A percentile compares a stretch with the other conserved stretches of the same genome.
Evolutionary conservation across 257 asterid genomes (phyloP).

Genomic region (Solanum okadae): DNA sequence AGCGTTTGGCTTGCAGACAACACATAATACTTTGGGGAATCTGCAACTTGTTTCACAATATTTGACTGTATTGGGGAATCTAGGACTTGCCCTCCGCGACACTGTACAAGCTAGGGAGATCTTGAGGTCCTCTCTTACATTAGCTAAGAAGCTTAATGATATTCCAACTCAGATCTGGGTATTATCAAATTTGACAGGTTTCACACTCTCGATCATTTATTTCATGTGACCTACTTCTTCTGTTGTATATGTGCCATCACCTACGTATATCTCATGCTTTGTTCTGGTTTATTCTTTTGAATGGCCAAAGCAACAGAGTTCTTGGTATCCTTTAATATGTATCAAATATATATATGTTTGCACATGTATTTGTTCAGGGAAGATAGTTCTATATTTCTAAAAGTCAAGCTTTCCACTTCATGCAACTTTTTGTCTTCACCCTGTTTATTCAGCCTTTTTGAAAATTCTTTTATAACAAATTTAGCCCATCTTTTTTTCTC

Average conservation of each 20-base stretch:
- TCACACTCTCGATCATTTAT: neutral
- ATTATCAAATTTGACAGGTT: slow-evolving; percentile 73
- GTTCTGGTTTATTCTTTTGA: neutral
- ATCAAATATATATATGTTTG: neutral
- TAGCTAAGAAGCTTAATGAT: slow-evolving; percentile 82
- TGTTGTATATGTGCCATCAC: neutral
- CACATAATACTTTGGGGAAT: slow-evolving; percentile 76
- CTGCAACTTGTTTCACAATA: slow-evolving; percentile 97
- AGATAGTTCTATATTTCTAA: neutral
- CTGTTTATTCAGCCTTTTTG: neutral
- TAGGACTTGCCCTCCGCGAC: slow-evolving; percentile 86
- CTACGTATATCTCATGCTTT: neutral
- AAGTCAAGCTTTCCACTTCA: neutral
- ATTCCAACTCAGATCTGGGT: slow-evolving; percentile 95
- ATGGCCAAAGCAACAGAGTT: neutral
- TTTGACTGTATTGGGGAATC: slow-evolving; percentile 72
- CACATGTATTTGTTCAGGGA: neutral
- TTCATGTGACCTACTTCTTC: neutral
- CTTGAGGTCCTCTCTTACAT: slow-evolving; percentile 84
- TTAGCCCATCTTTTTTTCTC: neutral
- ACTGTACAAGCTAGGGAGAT: slow-evolving; percentile 97
- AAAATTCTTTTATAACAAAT: neutral
- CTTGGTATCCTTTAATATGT: neutral
- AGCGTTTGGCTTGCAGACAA: slow-evolving; percentile 90
- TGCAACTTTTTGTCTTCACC: neutral